phyloP scores from a whole-genome alignment of 2,329 filamentous ascomycete species.

The Exophiala spinifera region DNA sequence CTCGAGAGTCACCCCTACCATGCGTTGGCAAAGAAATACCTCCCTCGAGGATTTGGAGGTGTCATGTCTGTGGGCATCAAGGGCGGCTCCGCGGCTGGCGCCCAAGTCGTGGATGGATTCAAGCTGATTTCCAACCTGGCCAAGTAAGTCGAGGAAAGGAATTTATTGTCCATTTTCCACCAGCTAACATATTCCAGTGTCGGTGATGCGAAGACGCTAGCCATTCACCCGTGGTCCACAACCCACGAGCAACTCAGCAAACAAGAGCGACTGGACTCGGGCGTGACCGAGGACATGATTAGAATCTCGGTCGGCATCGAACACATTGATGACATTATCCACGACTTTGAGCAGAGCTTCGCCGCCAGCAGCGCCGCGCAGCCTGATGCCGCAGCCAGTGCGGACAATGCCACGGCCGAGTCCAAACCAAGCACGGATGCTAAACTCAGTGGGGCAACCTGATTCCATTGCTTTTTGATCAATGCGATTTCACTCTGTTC shows the following conservation, averaged over 20 bases:
- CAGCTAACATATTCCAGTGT: conserved; percentile 47
- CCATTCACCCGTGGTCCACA: conserved; percentile 86
- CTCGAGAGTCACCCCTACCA: conserved; percentile 79
- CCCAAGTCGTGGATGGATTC: conserved; percentile 87
- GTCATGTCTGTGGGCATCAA: conserved; percentile 93
- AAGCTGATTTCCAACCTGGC: conserved; percentile 94
- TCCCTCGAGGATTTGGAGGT: conserved; percentile 79
- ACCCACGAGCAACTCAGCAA: conserved; percentile 84
- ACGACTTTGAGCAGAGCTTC: conserved; percentile 85
- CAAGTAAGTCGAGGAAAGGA: conserved; percentile 53
- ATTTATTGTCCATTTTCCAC: neutral
- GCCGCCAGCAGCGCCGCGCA: conserved; percentile 44
- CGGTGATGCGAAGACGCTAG: conserved; percentile 86
- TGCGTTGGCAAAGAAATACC: conserved; percentile 78
- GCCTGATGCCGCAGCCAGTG: conserved; percentile 18
- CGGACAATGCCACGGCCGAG: conserved; percentile 20
- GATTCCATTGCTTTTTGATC: conserved; percentile 10
- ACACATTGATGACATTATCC: conserved; percentile 91
- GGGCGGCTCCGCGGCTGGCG: conserved; percentile 78
- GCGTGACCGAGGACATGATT: conserved; percentile 80
- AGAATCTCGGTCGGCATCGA: conserved; percentile 88
- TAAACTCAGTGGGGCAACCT: conserved; percentile 29
- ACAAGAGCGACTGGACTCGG: conserved; percentile 70
- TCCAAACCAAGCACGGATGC: conserved; percentile 22
- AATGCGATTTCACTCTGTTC: conserved; percentile 3